Conservation (phyloP, 2,329 filamentous ascomycete genomes). For the Colletotrichum coccodes region DNA sequence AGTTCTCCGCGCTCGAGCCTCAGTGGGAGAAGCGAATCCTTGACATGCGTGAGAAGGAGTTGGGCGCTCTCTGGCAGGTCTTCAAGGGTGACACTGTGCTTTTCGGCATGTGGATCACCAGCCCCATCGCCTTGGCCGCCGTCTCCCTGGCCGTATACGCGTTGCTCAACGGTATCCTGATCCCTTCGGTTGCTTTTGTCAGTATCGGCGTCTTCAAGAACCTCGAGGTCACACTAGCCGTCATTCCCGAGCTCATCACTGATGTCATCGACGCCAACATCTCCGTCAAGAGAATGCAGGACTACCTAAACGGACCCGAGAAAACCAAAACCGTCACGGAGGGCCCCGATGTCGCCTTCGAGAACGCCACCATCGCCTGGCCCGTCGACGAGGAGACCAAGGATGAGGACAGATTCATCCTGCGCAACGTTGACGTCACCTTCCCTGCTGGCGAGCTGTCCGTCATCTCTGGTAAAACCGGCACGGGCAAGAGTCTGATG, state of each 20-base stretch:
- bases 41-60: conserved; percentile 71
- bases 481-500: conserved; percentile 81
- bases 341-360: conserved; percentile 71
- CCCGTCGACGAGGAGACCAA: conserved; percentile 71
- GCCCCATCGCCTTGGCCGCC: conserved; percentile 78
- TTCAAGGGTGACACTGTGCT: conserved; percentile 73
- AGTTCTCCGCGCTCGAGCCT: conserved; percentile 80
- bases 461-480: conserved; percentile 81
- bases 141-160: conserved; percentile 78
- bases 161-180: conserved; percentile 68
- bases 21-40: conserved; percentile 79
- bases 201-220: conserved; percentile 78
- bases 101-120: conserved; percentile 76
- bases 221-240: conserved; percentile 76
- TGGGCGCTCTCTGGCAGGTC: conserved; percentile 72
- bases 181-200: conserved; percentile 82
- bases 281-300: conserved; percentile 77
- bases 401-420: conserved; percentile 69
- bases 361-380: conserved; percentile 78
- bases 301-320: conserved; percentile 76
- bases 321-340: conserved; percentile 63
- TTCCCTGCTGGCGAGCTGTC: conserved; percentile 78
- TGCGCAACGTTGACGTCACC: conserved; percentile 71
- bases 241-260: conserved; percentile 79
- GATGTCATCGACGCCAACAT: conserved; percentile 77